Evolutionary conservation across 441 rosid genomes (phyloP), one percentile per base, ranked within the genome.

Genomic region (Gossypium davidsonii): DNA sequence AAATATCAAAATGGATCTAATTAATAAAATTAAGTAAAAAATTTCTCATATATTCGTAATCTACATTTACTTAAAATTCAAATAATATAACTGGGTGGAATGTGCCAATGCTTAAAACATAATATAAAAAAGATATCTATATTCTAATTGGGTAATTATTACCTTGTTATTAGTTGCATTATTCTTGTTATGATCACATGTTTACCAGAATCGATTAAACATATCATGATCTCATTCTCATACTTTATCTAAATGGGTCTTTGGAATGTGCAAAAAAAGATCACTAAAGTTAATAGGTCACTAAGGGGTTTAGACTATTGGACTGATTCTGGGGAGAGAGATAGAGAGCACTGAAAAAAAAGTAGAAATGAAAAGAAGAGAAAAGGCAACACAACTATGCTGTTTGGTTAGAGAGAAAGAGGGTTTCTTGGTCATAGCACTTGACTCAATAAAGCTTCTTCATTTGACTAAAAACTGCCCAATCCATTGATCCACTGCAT

Each of bases 361-460:
- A 58, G 62, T 12, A n/a, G 37, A 12, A 58, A 58, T 58, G 63
- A 26, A 58, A 58, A 58, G 63, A 58, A 58, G 34, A 26, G 63
- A 58, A 58, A 58, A 58, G 34, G 63, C 14, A 25, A 12, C 5
- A 4, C 15, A 58, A 58, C 37, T 25, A 58, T 12, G 28, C 37
- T 58, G 63, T 58, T 58, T 58, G 63, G 63, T 25, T 58, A 26
- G 63, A 25, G 39, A 58, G 63, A 58, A 25, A 58, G 63, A 12
- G 63, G 9, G 63, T 58, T 58, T 58, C 39, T 58, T 58, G 63
- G 39, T 58, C 69, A 73, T 63, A 25, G 49, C 72, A 18, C 67
- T 71, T 46, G 64, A 73, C 73, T 69, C 67, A 49, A 58, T 70
- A 69, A 80, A 69, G 80, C 31, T 52, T 77, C 28, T 48, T 42